phyloP scores from a whole-genome alignment of 2,329 filamentous ascomycete genomes.

The Clonostachys byssicola region DNA sequence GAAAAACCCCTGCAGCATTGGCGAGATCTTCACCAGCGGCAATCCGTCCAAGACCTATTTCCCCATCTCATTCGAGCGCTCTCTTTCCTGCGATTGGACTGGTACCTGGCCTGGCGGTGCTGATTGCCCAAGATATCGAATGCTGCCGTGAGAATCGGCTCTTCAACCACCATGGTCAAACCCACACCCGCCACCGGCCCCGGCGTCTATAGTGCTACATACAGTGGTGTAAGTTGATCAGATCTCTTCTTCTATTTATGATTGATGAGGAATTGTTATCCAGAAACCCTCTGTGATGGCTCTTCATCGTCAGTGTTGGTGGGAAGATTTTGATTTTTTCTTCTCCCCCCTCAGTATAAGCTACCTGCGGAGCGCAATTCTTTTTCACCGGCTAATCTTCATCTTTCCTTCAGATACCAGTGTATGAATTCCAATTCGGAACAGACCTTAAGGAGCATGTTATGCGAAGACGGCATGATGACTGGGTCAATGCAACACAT shows the following conservation, averaged over 20 bases:
- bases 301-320: neutral
- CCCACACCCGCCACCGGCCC: constrained; percentile 13
- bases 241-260: constrained; percentile 1
- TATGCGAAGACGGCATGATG: constrained; percentile 87
- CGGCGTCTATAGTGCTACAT: constrained; percentile 64
- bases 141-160: too few relatives aligned
- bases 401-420: constrained; percentile 66
- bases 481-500: constrained; percentile 99
- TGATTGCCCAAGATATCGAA: too few relatives aligned
- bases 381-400: neutral
- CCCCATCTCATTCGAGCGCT: too few relatives aligned
- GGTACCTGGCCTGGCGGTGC: too few relatives aligned
- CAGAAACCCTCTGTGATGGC: neutral
- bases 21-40: too few relatives aligned
- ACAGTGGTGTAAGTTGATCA: constrained; percentile 56
- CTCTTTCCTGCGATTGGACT: too few relatives aligned
- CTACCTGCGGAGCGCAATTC: neutral
- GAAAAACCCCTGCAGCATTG: too few relatives aligned
- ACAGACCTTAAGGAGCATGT: constrained; percentile 79
- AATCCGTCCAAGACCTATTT: too few relatives aligned
- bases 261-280: too few relatives aligned
- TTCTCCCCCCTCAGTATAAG: neutral
- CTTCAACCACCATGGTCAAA: too few relatives aligned
- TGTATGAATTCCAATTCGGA: constrained; percentile 89
- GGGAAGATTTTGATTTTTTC: neutral